These are phyloP conservation scores for Edaphochlamys debaryana DNA, from an alignment of 139 green algal genomes.

Conservation along the genomic window DNA sequence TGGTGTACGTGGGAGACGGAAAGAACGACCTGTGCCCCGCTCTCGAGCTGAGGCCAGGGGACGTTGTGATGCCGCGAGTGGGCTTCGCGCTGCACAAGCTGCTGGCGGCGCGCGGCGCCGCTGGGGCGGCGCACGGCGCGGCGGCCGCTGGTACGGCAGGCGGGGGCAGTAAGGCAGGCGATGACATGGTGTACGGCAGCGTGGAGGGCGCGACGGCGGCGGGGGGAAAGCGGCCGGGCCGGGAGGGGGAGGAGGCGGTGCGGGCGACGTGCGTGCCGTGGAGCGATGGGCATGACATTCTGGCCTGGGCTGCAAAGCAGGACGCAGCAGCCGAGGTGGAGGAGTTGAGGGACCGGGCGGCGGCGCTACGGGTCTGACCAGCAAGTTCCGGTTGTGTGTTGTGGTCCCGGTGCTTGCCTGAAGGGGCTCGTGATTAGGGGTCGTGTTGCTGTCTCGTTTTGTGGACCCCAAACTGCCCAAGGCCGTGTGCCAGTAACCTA, in stretches of 20 bases:
- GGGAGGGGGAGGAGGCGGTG: not conserved
- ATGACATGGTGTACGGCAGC: not conserved
- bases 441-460: too few species aligned
- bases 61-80: slow-evolving; percentile 42
- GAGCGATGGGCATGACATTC: not conserved
- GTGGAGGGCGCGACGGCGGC: too few species aligned
- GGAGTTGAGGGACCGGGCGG: not conserved
- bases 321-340: not conserved
- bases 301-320: not conserved
- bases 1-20: slow-evolving; percentile 40
- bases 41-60: slow-evolving; percentile 4
- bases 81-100: slow-evolving; percentile 53
- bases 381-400: too few species aligned
- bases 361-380: not conserved
- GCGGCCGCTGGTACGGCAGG: too few species aligned
- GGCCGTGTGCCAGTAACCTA: too few species aligned
- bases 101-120: not conserved
- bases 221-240: too few species aligned
- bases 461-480: too few species aligned
- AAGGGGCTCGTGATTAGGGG: too few species aligned
- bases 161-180: too few species aligned
- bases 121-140: not conserved
- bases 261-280: not conserved
- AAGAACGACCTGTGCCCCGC: slow-evolving; percentile 58
- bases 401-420: too few species aligned